phyloP scores from a whole-genome alignment of 305 asterid genomes.

The Plantago coronopus region DNA sequence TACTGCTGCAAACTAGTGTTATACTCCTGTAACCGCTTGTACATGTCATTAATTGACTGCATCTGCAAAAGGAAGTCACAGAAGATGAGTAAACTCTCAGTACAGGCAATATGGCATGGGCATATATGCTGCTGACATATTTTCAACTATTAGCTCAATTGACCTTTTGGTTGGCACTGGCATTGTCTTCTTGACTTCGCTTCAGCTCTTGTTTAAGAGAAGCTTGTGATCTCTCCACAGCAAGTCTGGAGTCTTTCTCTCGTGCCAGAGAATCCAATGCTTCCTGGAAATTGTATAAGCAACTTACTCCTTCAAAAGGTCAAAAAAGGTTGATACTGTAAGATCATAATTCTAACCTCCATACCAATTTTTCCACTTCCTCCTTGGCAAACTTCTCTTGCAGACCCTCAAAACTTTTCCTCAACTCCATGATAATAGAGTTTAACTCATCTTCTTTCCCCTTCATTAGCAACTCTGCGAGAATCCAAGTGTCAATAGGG shows the following conservation, averaged over 20 bases:
- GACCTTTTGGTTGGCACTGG: constrained; percentile 67
- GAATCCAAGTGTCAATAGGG: constrained; percentile 6
- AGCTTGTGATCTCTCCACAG: constrained; percentile 64
- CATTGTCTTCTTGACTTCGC: constrained; percentile 61
- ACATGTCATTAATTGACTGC: constrained; percentile 64
- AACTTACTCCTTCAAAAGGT: constrained; percentile 13
- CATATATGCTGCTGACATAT: neutral
- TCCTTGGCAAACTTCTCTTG: constrained; percentile 67
- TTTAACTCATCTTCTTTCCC: constrained; percentile 82
- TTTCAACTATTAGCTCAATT: constrained; percentile 1
- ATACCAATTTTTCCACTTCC: constrained; percentile 66
- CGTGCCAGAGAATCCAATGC: constrained; percentile 56
- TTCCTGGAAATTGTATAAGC: constrained; percentile 43
- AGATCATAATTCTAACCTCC: constrained; percentile 6
- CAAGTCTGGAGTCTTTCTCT: constrained; percentile 66
- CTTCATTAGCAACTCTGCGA: constrained; percentile 63
- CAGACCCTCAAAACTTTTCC: constrained; percentile 55
- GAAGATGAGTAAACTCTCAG: neutral
- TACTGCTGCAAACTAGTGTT: constrained; percentile 82
- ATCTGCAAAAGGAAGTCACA: constrained; percentile 41
- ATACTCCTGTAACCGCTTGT: constrained; percentile 73
- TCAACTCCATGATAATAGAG: constrained; percentile 67
- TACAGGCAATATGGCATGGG: neutral
- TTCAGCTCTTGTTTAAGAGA: constrained; percentile 69
- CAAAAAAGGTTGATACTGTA: constrained; percentile 9